Base-by-base conservation (phyloP, 768 basidiomycete genomes). In the Astraeus odoratus region DNA sequence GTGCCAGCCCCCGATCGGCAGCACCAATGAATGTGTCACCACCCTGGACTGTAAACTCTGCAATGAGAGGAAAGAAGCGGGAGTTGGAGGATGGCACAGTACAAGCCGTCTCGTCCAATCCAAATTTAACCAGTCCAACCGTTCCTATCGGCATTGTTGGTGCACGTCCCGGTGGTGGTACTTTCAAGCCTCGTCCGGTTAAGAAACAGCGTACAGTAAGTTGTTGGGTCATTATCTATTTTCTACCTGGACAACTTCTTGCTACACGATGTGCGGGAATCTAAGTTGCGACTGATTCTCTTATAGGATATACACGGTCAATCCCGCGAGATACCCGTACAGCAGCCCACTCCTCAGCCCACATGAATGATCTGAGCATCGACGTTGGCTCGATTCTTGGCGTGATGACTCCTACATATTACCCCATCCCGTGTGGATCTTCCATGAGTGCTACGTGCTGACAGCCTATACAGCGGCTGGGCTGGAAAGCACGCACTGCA, bases 121-220 rank as follows among this genome's bases (percentile, higher is more conserved):
- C 50, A 3, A 52, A 56, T n/a, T 49, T 51, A 8, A 43, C 40
- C 22, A 58, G 56, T 48, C 61, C 60, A 15, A 62, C 48, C 26
- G 47, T 51, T 12, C 50, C 61, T 10, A 46, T 63, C 22, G 56
- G 56, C 26, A 60, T 73, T 13, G 55, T 76, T 13, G 73, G 73
- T 52, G 73, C 80, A 22, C 78, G 77, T 54, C 77, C 81, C 8
- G 83, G 83, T 15, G 70, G 68, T 29, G 71, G 69, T 7, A 75
- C 72, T 37, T 75, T 72, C 12, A 70, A 80, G 44, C 83, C 84
- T 23, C 71, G 85, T 52, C 85, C 85, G 18, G 57, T 81, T 34
- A 88, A 88, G 74, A 87, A 84, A 64, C 83, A 79, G 57, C 74
- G 82, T 50, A 70, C 84, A 78, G 85, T 86, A 53, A 55, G 79